These are phyloP conservation scores for Viridothelium virens DNA, from an alignment of 495 filamentous ascomycete species.

Conservation along the genomic window DNA sequence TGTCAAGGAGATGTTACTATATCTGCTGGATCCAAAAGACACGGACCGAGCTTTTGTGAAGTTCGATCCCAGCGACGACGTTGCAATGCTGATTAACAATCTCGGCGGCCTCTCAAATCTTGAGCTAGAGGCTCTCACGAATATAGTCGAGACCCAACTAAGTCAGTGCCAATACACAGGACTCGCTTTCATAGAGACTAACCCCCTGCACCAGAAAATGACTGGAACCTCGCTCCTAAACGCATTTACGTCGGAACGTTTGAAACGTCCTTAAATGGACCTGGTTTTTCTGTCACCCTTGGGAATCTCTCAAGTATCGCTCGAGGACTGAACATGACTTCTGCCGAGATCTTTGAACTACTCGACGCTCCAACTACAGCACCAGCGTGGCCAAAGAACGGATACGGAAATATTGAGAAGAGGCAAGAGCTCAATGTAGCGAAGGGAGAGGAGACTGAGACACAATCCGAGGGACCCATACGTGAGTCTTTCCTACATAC, in stretches of 20 bases:
- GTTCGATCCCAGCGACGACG: constrained; percentile 47
- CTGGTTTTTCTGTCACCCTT: constrained; percentile 54
- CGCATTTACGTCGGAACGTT: constrained; percentile 42
- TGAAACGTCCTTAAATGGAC: constrained; percentile 56
- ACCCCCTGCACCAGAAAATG: constrained; percentile 34
- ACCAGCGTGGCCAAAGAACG: constrained; percentile 39
- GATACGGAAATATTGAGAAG: constrained; percentile 23
- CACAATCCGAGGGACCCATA: constrained; percentile 16
- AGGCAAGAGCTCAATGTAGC: constrained; percentile 21
- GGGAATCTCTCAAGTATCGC: constrained; percentile 46
- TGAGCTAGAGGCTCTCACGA: constrained; percentile 50
- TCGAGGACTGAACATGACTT: constrained; percentile 37
- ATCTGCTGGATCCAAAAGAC: constrained; percentile 49
- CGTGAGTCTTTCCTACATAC: constrained; percentile 11
- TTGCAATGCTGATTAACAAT: constrained; percentile 53
- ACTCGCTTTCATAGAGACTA: neutral
- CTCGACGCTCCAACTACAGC: constrained; percentile 49
- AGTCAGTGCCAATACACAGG: constrained; percentile 20
- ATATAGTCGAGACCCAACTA: constrained; percentile 46
- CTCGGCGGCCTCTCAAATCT: constrained; percentile 56
- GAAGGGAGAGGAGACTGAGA: constrained; percentile 9
- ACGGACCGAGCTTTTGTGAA: constrained; percentile 51
- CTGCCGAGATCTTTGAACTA: constrained; percentile 45
- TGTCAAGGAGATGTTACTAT: constrained; percentile 46
- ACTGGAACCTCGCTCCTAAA: constrained; percentile 37